Evolutionary conservation across 495 filamentous ascomycete genomes (phyloP).

Genomic region (Chaetomium cochliodes): DNA sequence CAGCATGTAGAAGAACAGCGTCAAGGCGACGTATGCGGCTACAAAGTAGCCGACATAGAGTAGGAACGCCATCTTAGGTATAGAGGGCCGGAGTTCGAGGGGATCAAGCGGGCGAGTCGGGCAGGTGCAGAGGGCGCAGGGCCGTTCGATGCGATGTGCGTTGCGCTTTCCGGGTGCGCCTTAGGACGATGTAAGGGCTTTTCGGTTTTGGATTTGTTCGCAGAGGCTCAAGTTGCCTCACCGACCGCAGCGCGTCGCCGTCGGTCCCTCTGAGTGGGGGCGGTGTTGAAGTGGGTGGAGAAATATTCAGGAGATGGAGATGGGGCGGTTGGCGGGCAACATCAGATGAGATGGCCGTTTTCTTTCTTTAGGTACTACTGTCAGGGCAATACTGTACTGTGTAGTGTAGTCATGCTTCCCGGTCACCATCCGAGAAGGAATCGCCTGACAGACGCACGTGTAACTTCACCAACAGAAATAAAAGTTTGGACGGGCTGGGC

Average conservation of each 20-base stretch:
- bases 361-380: not conserved
- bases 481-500: conserved; percentile 8
- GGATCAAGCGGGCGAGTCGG: not conserved
- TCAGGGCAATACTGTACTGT: not conserved
- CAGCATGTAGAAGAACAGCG: conserved; percentile 57
- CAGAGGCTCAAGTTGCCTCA: not conserved
- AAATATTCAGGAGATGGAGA: not conserved
- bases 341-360: not conserved
- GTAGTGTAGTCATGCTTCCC: not conserved
- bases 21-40: conserved; percentile 57
- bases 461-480: conserved; percentile 12
- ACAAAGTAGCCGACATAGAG: conserved; percentile 54
- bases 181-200: not conserved
- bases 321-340: not conserved
- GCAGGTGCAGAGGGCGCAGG: not conserved
- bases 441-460: not conserved
- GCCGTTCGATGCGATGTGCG: not conserved
- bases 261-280: not conserved
- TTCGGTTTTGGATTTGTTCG: not conserved
- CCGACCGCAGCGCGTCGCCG: not conserved
- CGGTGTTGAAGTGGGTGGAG: not conserved
- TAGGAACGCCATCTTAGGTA: conserved; percentile 35
- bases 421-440: not conserved
- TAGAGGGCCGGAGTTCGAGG: not conserved
- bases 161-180: not conserved